Base-by-base conservation (phyloP, 805 yeast genomes). In the Sugiyamaella americana region DNA sequence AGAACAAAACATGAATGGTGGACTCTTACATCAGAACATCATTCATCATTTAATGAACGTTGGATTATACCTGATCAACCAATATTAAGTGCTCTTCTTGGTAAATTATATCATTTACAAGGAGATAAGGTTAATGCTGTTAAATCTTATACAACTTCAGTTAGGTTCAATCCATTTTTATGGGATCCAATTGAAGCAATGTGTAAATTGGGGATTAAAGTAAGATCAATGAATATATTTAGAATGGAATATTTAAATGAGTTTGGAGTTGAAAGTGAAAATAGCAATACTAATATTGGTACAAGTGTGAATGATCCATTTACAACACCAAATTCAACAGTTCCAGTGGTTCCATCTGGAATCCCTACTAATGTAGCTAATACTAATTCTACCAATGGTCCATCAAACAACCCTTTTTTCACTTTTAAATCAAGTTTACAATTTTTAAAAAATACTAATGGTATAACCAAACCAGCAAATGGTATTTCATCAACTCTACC, bases 111-210 rank as follows among this genome's bases (percentile, higher is more conserved):
- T 57, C 64, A 66, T 17, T 71, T 73, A 5, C 64, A 71, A 5
- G 85, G 84, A 20, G 87, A 84, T 58, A 59, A 69, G 3, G 76
- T 79, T 53, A 79, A 81, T 48, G 80, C 93, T 47, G 74, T 84
- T 0, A 65, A 82, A 41, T 76, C 79, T 57, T 85, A 82, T 60
- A 74, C 86, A 0, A 78, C 75, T 53, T 86, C 91, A 1, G 70
- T 87, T 47, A 78, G 79, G 49, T 65, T 73, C 52, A 85, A 93
- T 60, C 96, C 95, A 16, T 86, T 72, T 59, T 73, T 87, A 36
- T 87, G 93, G 76, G 96, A 87, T 59, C 87, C 96, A 0, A 80
- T 87, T 52, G 87, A 82, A 53, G 81, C 82, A 37, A 67, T 93
- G 41, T 79, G 87, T 56, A 71, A 73, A 41, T 67, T 83, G 66